phyloP scores from a whole-genome alignment of 2,329 filamentous ascomycete genomes.

The Epichloe uncinata region DNA sequence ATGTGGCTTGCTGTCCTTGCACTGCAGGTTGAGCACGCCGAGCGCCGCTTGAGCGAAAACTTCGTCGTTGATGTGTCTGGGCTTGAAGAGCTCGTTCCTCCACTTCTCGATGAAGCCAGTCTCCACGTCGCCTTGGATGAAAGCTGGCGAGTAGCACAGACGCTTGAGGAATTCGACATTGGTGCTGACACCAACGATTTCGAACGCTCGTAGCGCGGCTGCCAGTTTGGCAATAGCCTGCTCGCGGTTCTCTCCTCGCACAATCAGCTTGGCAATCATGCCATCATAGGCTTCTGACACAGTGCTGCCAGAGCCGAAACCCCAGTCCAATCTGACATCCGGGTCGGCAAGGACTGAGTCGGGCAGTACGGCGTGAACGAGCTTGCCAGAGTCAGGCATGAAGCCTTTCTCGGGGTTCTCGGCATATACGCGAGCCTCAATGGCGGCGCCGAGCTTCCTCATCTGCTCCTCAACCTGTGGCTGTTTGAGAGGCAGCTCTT shows the following conservation, averaged over 20 bases:
- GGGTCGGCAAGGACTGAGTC: conserved; percentile 42
- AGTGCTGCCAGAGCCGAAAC: conserved; percentile 81
- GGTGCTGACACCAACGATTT: conserved; percentile 83
- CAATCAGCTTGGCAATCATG: conserved; percentile 97
- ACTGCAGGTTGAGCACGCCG: conserved; percentile 47
- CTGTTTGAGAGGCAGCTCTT: conserved; percentile 42
- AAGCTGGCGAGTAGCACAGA: conserved; percentile 67
- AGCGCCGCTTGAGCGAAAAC: conserved; percentile 79
- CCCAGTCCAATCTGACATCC: conserved; percentile 81
- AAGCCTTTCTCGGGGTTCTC: conserved; percentile 89
- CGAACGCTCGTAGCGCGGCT: conserved; percentile 71
- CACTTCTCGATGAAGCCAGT: conserved; percentile 95
- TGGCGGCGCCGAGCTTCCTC: conserved; percentile 64
- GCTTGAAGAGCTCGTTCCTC: conserved; percentile 61
- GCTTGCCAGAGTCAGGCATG: conserved; percentile 80
- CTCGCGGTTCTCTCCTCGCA: conserved; percentile 64
- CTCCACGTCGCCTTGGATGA: conserved; percentile 78
- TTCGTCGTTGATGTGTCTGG: conserved; percentile 49
- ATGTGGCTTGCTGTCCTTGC: conserved; percentile 26
- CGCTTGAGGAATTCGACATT: conserved; percentile 96
- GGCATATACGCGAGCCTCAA: conserved; percentile 93
- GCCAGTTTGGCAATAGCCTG: conserved; percentile 74
- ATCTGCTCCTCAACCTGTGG: conserved; percentile 62
- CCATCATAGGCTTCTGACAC: conserved; percentile 94
- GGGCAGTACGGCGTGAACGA: conserved; percentile 73